phyloP scores from a whole-genome alignment of 1,284 basidiomycete species.

The Volvariella surrecta region DNA sequence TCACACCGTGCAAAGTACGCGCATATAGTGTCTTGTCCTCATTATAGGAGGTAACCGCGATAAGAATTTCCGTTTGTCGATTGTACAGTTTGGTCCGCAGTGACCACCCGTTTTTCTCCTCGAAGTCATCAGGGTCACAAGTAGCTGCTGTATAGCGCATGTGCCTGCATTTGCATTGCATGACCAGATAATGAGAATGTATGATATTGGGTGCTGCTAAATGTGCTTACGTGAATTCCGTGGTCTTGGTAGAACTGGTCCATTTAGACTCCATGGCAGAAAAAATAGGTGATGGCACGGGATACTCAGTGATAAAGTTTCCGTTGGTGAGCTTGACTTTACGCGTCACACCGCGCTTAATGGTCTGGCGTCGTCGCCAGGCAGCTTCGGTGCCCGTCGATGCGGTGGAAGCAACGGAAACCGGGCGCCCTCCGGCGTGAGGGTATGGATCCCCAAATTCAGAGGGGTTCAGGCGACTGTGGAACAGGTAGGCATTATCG shows the following conservation, averaged over 20 bases:
- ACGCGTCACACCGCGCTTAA: slow-evolving; percentile 86
- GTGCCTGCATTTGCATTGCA: slow-evolving; percentile 38
- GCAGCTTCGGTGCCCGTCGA: slow-evolving; percentile 63
- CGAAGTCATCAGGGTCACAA: slow-evolving; percentile 92
- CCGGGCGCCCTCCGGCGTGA: slow-evolving; percentile 33
- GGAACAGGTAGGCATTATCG: slow-evolving; percentile 7
- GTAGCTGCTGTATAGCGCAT: slow-evolving; percentile 94
- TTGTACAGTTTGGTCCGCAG: slow-evolving; percentile 82
- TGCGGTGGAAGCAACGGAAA: slow-evolving; percentile 53
- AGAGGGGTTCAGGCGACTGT: slow-evolving; percentile 51
- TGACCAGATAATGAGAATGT: slow-evolving; percentile 7
- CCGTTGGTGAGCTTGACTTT: slow-evolving; percentile 90
- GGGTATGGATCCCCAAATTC: slow-evolving; percentile 61
- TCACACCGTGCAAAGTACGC: slow-evolving; percentile 89
- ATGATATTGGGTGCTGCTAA: slow-evolving; percentile 9
- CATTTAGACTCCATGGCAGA: slow-evolving; percentile 84
- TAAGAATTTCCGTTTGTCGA: slow-evolving; percentile 88
- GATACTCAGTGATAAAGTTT: slow-evolving; percentile 86
- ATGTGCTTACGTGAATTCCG: slow-evolving; percentile 73
- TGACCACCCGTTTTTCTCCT: slow-evolving; percentile 72
- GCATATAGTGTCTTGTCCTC: slow-evolving; percentile 93
- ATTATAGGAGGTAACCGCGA: slow-evolving; percentile 86
- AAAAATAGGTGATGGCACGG: slow-evolving; percentile 82
- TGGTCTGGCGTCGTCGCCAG: slow-evolving; percentile 87
- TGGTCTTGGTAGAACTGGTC: slow-evolving; percentile 51